phyloP scores from a whole-genome alignment of 345 rosid species.

The Barbarea vulgaris region DNA sequence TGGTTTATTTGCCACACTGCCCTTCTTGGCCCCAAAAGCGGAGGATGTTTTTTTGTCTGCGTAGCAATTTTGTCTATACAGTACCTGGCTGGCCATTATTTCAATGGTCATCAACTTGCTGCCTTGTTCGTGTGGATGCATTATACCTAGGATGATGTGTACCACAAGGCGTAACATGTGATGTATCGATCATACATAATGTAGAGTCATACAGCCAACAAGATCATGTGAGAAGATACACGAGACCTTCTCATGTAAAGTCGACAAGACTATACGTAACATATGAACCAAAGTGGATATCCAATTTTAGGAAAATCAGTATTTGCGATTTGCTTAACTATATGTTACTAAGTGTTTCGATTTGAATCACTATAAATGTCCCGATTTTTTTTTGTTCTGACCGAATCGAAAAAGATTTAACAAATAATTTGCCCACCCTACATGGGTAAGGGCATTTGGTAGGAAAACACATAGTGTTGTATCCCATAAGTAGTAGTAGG shows the following conservation, averaged over 20 bases:
- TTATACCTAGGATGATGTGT: neutral
- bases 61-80: neutral
- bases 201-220: neutral
- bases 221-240: conserved; percentile 1
- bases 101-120: neutral
- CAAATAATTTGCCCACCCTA: neutral
- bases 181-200: neutral
- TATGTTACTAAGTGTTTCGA: neutral
- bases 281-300: neutral
- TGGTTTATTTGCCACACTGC: too few species aligned
- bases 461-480: neutral
- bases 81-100: neutral
- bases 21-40: too few species aligned
- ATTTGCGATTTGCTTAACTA: neutral
- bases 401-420: neutral
- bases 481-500: neutral
- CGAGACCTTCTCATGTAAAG: neutral
- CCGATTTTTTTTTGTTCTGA: neutral
- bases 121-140: neutral
- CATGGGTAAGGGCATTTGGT: neutral
- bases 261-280: too few species aligned
- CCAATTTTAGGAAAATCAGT: neutral
- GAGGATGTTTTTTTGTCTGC: too few species aligned
- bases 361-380: neutral
- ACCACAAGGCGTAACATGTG: neutral